phyloP scores from a whole-genome alignment of 164 flowering plant species.

The Liriodendron chinense region DNA sequence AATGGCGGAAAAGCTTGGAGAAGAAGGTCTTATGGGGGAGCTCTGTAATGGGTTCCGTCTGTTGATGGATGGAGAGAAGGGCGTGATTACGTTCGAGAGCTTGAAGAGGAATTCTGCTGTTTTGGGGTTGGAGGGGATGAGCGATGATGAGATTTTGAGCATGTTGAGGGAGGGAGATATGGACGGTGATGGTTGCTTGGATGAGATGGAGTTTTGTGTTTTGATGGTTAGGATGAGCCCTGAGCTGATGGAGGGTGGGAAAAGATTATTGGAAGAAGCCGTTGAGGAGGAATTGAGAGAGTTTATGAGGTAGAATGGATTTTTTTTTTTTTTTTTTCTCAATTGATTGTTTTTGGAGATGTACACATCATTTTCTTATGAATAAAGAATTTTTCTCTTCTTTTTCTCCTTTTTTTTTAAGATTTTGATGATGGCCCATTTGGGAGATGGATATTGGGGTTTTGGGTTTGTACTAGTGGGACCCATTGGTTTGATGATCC shows the following conservation, averaged over 20 bases:
- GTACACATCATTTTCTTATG: neutral
- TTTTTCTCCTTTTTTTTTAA: neutral
- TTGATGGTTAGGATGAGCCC: constrained; percentile 59
- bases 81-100: constrained; percentile 33
- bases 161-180: constrained; percentile 53
- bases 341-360: neutral
- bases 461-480: neutral
- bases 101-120: constrained; percentile 25
- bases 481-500: neutral
- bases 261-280: constrained; percentile 20
- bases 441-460: neutral
- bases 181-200: constrained; percentile 49
- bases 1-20: constrained; percentile 33
- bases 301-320: constrained; percentile 4
- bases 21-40: constrained; percentile 31
- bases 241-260: constrained; percentile 30
- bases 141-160: constrained; percentile 24
- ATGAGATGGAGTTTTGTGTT: constrained; percentile 54
- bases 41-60: constrained; percentile 35
- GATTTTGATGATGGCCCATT: neutral
- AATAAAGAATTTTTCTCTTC: neutral
- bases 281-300: constrained; percentile 6
- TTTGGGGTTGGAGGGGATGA: constrained; percentile 24
- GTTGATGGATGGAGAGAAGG: constrained; percentile 27
- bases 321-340: neutral